Base-by-base conservation (phyloP, 768 basidiomycete species). In the Cyathus striatus region DNA sequence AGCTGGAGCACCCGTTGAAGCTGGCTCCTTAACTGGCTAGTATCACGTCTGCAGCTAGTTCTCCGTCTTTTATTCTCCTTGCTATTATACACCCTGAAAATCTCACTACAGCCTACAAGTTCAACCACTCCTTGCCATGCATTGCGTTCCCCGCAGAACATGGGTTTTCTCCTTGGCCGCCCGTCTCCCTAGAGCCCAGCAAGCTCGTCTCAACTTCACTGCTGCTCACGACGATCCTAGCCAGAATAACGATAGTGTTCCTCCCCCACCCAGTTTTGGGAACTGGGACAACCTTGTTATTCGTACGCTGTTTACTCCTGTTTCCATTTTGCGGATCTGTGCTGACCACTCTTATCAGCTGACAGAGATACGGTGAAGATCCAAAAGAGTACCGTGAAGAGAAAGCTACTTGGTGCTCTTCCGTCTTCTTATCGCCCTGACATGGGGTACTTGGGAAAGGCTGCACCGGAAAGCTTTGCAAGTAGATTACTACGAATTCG, bases 211-310 rank as follows among this genome's bases (percentile, higher is more conserved):
- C 49, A 18, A 42, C 32, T 45, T 49, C 5, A 7, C 48, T 1
- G 30, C 18, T 14, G 14, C 36, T 37, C 27, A 7, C 7, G 27
- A n/a, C 27, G n/a, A 30, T 9, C 27, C 27, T n/a, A n/a, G 9
- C 27, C 27, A 9, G 27, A 7, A 30, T n/a, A 7, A 30, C n/a
- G n/a, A n/a, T n/a, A n/a, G n/a, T n/a, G 17, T 43, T 10, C 32
- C 49, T 25, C 45, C 42, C 14, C 37, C 46, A 40, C 57, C 44
- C 23, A 46, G 59, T 21, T 50, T 54, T 16, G 51, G 33, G 25
- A 52, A 48, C 33, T 60, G 53, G 51, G 54, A 49, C 25, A 44
- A 53, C 34, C 48, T 70, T 38, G 25, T 46, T 37, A 69, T 69
- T 50, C 66, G 69, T 68, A 54, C n/a, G 27, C 27, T 30, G n/a